Evolutionary conservation across 345 rosid genomes (phyloP), one percentile per base, ranked within the genome.

Genomic region (Aegle marmelos): DNA sequence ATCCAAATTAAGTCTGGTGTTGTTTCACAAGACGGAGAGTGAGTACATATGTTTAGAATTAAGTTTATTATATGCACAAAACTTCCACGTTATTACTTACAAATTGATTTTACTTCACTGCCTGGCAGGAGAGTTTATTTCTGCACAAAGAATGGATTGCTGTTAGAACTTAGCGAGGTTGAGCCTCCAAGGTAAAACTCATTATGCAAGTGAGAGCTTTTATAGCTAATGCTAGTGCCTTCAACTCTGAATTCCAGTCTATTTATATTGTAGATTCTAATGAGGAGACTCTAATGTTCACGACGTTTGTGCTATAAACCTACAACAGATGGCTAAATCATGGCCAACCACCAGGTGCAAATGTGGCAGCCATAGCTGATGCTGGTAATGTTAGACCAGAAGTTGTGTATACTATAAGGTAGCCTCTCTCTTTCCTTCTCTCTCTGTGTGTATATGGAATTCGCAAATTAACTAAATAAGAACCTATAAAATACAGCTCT

Each of bases 321-420:
- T 76, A 53, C 82, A 80, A 80, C 90, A 91, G 93, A 81, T 91
- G 93, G 95, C 77, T 85, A 73, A 83, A 86, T 79, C 93, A 90
- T 68, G 90, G 93, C 60, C 85, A 78, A 36, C 95, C 93, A 45
- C 90, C 93, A 1, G 90, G 90, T 41, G 95, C 90, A 73, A 77
- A 88, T 73, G 95, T 89, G 66, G 91, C 89, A 41, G 88, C 82
- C 77, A 87, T 91, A 72, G 91, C 88, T 58, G 89, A 85, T 72
- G 88, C 87, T 37, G 88, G 85, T 33, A 34, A 77, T 58, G 64
- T 89, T 68, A 87, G 87, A 85, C 64, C 88, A n/a, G 88, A 87
- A 68, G 85, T 84, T 6, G 81, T 90, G 66, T 90, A 81, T 76
- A 88, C 85, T 65, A 85, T 91, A 82, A 90, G 95, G 95, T 90